Conservation (phyloP, 2,329 filamentous ascomycete species). For the Fusarium napiforme region DNA sequence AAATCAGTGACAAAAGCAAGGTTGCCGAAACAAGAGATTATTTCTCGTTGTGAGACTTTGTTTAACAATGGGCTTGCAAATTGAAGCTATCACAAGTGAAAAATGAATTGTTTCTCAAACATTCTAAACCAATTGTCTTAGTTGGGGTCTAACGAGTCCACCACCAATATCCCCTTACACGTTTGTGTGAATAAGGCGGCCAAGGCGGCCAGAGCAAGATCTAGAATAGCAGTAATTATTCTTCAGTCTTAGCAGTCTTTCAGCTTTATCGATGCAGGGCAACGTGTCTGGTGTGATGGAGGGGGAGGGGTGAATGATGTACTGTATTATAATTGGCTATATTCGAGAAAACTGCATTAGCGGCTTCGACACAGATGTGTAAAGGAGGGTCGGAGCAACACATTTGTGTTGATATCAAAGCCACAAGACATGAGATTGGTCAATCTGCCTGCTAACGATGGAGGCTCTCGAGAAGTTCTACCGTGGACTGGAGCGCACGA, state of each 20-base stretch:
- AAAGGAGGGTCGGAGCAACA: background rate
- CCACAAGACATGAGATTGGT: rapidly evolving
- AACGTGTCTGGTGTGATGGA: background rate
- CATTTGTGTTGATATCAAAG: background rate
- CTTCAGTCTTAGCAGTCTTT: rapidly evolving
- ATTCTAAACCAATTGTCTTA: background rate
- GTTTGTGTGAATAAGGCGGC: background rate
- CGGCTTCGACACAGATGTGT: background rate
- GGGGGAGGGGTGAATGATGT: background rate
- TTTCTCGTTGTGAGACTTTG: background rate
- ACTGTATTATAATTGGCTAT: background rate
- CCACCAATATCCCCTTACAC: background rate
- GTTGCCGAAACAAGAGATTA: background rate
- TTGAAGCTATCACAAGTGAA: background rate
- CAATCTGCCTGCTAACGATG: rapidly evolving
- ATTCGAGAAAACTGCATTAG: background rate
- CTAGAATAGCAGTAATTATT: background rate
- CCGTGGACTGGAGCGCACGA: rapidly evolving
- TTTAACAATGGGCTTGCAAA: rapidly evolving
- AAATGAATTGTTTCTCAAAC: rapidly evolving
- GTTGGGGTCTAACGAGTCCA: rapidly evolving
- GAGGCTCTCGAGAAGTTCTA: rapidly evolving
- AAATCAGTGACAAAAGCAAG: too few species aligned
- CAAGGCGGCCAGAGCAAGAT: rapidly evolving
- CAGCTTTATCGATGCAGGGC: rapidly evolving